A percentile compares a stretch with the other conserved stretches of the same genome.
Conservation (phyloP, 1,139 yeast genomes). For the Pichia sp. region DNA sequence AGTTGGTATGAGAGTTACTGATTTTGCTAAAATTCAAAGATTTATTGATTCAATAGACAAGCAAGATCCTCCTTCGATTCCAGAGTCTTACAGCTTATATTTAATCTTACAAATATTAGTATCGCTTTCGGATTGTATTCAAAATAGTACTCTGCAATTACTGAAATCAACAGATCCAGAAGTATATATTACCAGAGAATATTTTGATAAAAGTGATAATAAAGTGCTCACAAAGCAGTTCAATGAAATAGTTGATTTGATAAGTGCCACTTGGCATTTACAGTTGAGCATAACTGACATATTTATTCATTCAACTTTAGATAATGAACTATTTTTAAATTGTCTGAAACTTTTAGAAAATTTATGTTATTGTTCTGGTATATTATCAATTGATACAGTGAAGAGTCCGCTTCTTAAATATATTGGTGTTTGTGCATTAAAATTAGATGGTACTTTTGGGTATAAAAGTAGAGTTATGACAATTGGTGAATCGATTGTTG, state of each 20-base stretch:
- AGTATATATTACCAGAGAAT: neutral
- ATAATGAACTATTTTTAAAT: constrained; percentile 58
- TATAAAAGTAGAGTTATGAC: constrained; percentile 34
- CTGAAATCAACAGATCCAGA: constrained; percentile 27
- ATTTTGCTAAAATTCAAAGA: constrained; percentile 37
- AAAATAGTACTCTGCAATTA: constrained; percentile 44
- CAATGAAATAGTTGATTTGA: constrained; percentile 37
- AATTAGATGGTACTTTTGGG: constrained; percentile 32
- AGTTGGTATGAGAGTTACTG: constrained; percentile 29
- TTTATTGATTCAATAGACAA: constrained; percentile 76
- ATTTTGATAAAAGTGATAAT: constrained; percentile 10
- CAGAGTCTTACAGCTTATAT: constrained; percentile 56
- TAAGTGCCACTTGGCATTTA: constrained; percentile 41
- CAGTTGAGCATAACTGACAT: constrained; percentile 42
- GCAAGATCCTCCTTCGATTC: constrained; percentile 56
- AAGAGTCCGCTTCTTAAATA: constrained; percentile 57
- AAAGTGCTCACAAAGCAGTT: constrained; percentile 22
- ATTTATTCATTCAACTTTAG: constrained; percentile 60
- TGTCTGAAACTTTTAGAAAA: constrained; percentile 70
- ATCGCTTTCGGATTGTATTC: constrained; percentile 62
- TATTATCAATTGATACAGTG: constrained; percentile 49
- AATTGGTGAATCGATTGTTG: constrained; percentile 58
- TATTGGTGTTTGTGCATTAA: constrained; percentile 50
- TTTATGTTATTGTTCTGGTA: constrained; percentile 75
- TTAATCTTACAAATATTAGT: constrained; percentile 51